Evolutionary conservation across 108 stramenopile genomes (phyloP), one percentile per base, ranked within the genome.

Genomic region (Cyclostephanos invisitatus): DNA sequence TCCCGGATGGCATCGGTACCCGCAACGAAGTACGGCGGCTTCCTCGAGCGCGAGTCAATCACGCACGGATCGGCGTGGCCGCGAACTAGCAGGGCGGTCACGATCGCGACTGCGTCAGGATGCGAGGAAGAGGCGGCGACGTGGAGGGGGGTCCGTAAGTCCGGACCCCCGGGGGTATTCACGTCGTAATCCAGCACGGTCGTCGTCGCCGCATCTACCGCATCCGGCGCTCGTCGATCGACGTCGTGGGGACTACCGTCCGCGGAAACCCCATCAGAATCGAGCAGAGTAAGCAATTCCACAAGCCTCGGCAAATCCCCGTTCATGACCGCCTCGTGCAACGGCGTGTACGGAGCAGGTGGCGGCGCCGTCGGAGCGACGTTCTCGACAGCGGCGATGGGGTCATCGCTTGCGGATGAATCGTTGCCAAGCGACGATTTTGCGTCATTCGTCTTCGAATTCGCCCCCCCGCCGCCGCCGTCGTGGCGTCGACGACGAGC

Each of bases 1-100:
- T 96, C 88, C 38, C 95, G 83, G 1, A 83, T 51, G 64, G 80
- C 88, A 38, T 93, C 91, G 28, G 83, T 74, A 0, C 68, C 53
- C 17, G 92, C 91, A 1, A 91, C 55, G 68, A 83, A 92, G 70
- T 91, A 96, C 0, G 95, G 87, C 2, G 71, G 65, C 95, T 81
- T 36, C 77, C 72, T 17, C 88, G 82, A 14, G 80, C 69, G 10
- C 1, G 0, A 3, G 54, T 93, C 95, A 2, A 86, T 9, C 6
- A 58, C 55, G 51, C 83, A 82, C n/a, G 92, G 92, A 75, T 94
- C 80, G 28, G 95, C 95, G 27, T 80, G 80, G 11, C 89, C 91
- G 7, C 85, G 62, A 5, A 91, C 46, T 25, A 96, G 65, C 9
- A 96, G 72, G 17, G 67, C 78, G 25, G 53, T 53, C 20, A 83